Base-by-base conservation (phyloP, 2,329 filamentous ascomycete species). In the Diaporthe batatas region DNA sequence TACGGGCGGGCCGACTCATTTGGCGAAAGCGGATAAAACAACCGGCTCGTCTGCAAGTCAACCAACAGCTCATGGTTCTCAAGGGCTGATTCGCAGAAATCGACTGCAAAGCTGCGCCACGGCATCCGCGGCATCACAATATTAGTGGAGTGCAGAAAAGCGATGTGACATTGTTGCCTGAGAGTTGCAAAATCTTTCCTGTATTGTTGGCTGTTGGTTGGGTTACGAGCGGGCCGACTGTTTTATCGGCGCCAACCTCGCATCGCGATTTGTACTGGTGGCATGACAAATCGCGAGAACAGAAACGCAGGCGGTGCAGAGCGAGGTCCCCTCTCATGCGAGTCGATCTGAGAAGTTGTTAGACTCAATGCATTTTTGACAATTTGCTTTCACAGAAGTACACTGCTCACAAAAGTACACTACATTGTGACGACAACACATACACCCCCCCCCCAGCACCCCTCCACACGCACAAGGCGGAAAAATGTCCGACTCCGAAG, bases 161-260 rank as follows among this genome's bases (percentile, higher is more conserved):
- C 57, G 57, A 59, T 59, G 57, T 59, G n/a, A 21, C n/a, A 29
- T 23, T 29, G 5, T 32, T 62, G 23, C 57, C 57, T 62, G 57
- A n/a, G 21, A 29, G n/a, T 29, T 54, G 57, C 36, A 29, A 16
- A 59, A 2, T 29, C 29, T 39, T 39, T 25, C 32, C 55, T 36
- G n/a, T 21, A 14, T 11, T 29, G 23, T 62, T 44, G 57, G n/a
- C 23, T 62, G 57, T 44, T 62, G n/a, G 57, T 44, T 18, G 11
- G 36, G 7, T 44, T 36, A 62, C 3, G 2, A 29, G 36, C 36
- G 36, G n/a, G 57, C 5, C 23, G 36, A 23, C 11, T 44, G 36
- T n/a, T 44, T 29, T 44, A 36, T 44, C 23, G 57, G 57, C 57
- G 57, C 36, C 57, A 62, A 44, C 57, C 12, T 62, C 57, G 57